Base-by-base conservation (phyloP, 2,329 filamentous ascomycete genomes). In the Coleophoma crateriformis region DNA sequence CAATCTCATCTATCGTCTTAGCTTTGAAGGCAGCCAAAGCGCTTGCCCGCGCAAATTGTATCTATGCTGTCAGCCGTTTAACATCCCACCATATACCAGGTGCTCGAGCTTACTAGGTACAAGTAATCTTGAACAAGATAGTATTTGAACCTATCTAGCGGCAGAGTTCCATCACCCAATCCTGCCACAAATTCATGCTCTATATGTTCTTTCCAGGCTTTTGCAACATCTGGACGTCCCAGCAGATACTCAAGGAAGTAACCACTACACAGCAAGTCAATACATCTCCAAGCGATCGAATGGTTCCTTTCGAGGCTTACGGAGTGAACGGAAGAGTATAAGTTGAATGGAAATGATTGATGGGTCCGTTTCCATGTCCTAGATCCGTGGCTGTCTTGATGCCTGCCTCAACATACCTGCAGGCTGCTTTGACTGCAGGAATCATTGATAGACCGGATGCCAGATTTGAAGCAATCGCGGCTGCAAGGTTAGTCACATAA, bases 71-170 rank as follows among this genome's bases (percentile, higher is more conserved):
- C n/a, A 56, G 52, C 32, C 10, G 19, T 32, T 33, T 20, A 12
- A 46, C 27, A 19, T 13, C 12, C 32, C 38, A 14, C n/a, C 14
- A 11, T 8, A 15, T 12, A 1, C 11, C 12, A 14, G 27, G n/a
- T n/a, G 17, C 35, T 13, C 15, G 14, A 63, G 15, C 75, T 39
- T 60, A 94, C 87, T 40, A 96, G 71, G 62, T 94, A 97, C 4
- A 96, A 75, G 61, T 96, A 96, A 62, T 97, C 92, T 61, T 97
- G 92, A 10, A 94, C 78, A 49, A 97, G 81, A 64, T 96, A 97
- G 37, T 86, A 79, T 66, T 90, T 94, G 74, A 96, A 97, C 0
- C 83, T 85, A 40, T 87, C 80, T 1, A 86, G 59, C 0, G 88
- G 85, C 17, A 97, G 72, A 7, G 79, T 85, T 0, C 90, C 90